Percentiles rank a stretch among this genome's conserved stretches.
phyloP scores from a whole-genome alignment of 1,284 basidiomycete species.

The Rhodotorula sp. region DNA sequence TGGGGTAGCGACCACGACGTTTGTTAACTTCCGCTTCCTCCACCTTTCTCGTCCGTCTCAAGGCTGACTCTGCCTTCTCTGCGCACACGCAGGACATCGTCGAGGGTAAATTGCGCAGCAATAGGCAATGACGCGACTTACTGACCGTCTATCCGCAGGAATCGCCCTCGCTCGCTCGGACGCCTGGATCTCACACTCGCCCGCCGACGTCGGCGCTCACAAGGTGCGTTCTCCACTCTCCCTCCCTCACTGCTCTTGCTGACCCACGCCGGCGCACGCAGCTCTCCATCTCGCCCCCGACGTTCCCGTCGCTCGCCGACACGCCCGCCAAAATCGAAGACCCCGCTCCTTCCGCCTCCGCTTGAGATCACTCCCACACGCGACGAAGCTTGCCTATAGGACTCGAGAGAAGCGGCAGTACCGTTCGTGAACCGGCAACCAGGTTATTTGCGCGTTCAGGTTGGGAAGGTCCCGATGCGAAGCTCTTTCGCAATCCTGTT shows the following conservation, averaged over 20 bases:
- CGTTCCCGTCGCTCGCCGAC: background rate
- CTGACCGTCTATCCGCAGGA: background rate
- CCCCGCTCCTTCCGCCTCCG: background rate
- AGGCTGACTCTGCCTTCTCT: no score
- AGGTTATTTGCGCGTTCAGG: background rate
- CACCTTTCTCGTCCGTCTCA: background rate
- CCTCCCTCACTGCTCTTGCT: no score
- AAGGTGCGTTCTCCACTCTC: background rate
- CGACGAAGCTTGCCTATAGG: background rate
- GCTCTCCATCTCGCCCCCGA: slow-evolving; percentile 7
- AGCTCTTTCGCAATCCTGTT: no score
- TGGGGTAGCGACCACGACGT: slow-evolving; percentile 10
- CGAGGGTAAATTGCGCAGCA: background rate
- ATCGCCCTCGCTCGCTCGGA: slow-evolving; percentile 8
- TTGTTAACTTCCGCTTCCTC: background rate
- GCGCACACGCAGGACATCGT: background rate
- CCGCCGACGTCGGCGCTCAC: slow-evolving; percentile 7
- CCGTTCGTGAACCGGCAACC: background rate
- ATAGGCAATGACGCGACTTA: background rate
- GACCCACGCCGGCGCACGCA: no score
- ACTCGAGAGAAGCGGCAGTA: background rate
- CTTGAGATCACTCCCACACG: background rate
- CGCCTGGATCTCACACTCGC: slow-evolving; percentile 3
- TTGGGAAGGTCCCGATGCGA: background rate
- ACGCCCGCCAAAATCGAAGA: background rate